These are phyloP conservation scores for Logfia minima DNA, from an alignment of 129 eudicot genomes.

Conservation along the genomic window DNA sequence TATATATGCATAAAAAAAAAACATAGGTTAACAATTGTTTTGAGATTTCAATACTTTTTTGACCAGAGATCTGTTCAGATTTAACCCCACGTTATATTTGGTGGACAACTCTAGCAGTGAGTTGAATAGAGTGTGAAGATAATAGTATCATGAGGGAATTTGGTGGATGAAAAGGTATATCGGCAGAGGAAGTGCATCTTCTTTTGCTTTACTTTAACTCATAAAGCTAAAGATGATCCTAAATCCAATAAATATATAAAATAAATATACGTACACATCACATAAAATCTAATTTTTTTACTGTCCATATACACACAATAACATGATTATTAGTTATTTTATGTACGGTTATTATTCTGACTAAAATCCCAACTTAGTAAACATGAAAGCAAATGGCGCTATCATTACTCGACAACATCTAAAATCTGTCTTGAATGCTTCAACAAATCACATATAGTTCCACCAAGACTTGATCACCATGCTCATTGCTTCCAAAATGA, in stretches of 20 bases:
- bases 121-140: slow-evolving; percentile 17
- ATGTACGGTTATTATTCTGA: slow-evolving; percentile 23
- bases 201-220: slow-evolving; percentile 65
- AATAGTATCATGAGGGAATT: slow-evolving; percentile 10
- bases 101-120: slow-evolving; percentile 6
- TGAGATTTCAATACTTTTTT: background rate
- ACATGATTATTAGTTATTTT: background rate
- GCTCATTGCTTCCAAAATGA: slow-evolving; percentile 25
- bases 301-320: background rate
- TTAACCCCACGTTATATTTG: background rate
- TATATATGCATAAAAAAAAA: background rate
- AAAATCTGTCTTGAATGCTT: slow-evolving; percentile 25
- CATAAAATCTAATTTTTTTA: too few relatives aligned
- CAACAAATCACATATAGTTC: slow-evolving; percentile 32
- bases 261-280: background rate
- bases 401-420: slow-evolving; percentile 37
- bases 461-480: slow-evolving; percentile 22
- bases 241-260: slow-evolving; percentile 30
- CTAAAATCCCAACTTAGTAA: slow-evolving; percentile 26
- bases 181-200: slow-evolving; percentile 49
- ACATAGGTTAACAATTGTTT: background rate
- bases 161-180: slow-evolving; percentile 33
- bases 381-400: slow-evolving; percentile 33
- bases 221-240: slow-evolving; percentile 73
- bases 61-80: slow-evolving; percentile 5